These are phyloP conservation scores for Podila horticola DNA, from an alignment of 192 early-diverging fungal species.

Conservation along the genomic window DNA sequence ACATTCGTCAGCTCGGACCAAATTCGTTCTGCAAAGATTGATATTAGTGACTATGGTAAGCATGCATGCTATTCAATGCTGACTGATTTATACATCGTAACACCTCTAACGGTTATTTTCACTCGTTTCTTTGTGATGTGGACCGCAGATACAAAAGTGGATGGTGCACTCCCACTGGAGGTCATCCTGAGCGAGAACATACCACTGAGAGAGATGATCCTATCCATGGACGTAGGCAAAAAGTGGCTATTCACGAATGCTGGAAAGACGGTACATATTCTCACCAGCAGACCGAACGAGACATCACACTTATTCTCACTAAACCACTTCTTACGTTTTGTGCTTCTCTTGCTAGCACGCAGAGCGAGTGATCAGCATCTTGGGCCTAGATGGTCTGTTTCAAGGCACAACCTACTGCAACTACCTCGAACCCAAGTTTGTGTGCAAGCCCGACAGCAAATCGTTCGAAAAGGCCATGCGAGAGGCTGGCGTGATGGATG, in stretches of 20 bases:
- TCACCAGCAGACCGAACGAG: not conserved
- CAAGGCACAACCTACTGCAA: slow-evolving; percentile 69
- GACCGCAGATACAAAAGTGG: slow-evolving; percentile 63
- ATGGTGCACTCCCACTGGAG: slow-evolving; percentile 74
- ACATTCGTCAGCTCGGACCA: not conserved
- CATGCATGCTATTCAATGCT: not conserved
- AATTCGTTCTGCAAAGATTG: slow-evolving; percentile 4
- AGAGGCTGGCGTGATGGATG: slow-evolving; percentile 30
- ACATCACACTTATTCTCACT: not conserved
- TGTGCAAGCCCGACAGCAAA: slow-evolving; percentile 31
- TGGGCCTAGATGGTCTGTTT: slow-evolving; percentile 75
- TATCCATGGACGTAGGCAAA: slow-evolving; percentile 54
- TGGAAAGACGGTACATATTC: slow-evolving; percentile 55
- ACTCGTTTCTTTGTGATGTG: not conserved
- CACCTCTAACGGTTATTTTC: too few relatives aligned
- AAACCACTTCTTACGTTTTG: not conserved
- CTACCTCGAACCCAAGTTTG: slow-evolving; percentile 28
- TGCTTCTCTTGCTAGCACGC: slow-evolving; percentile 21
- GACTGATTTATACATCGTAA: too few relatives aligned
- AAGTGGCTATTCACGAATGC: slow-evolving; percentile 89
- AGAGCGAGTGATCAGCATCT: slow-evolving; percentile 20
- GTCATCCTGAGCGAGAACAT: slow-evolving; percentile 65
- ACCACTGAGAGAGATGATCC: slow-evolving; percentile 69
- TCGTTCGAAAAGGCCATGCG: slow-evolving; percentile 44
- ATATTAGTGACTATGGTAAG: slow-evolving; percentile 35